Percentiles rank a stretch among this genome's conserved stretches.
Conservation (phyloP, 192 early-diverging fungal genomes). For the Phycomyces blakesleeanus region DNA sequence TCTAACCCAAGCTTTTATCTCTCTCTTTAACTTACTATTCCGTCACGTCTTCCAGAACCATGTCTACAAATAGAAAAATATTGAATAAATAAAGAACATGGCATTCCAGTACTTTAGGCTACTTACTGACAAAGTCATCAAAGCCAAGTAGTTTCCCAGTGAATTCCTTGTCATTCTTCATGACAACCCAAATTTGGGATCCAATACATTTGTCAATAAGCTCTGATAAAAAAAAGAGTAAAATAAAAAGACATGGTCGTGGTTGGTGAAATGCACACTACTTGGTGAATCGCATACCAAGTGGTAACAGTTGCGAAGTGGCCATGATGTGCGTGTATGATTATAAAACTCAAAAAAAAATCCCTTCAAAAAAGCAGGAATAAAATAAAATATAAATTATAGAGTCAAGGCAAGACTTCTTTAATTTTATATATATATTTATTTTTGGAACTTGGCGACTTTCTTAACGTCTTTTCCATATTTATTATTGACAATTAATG, state of each 20-base stretch:
- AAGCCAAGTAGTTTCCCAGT: constrained; percentile 94
- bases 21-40: constrained; percentile 74
- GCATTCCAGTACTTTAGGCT: not conserved
- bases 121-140: constrained; percentile 92
- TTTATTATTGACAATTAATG: no score
- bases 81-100: not conserved
- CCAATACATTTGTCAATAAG: constrained; percentile 98
- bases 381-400: no score
- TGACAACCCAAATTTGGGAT: constrained; percentile 94
- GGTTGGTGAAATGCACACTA: not conserved
- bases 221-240: constrained; percentile 66
- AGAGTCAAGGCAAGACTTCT: no score
- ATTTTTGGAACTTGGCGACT: not conserved
- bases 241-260: not conserved
- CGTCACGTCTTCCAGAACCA: constrained; percentile 96
- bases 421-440: no score
- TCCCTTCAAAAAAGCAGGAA: no score
- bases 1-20: no score
- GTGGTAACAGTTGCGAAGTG: constrained; percentile 31
- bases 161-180: constrained; percentile 98
- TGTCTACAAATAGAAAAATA: constrained; percentile 48
- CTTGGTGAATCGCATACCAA: constrained; percentile 13
- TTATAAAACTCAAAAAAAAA: no score
- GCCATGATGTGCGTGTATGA: constrained; percentile 2
- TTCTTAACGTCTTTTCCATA: not conserved